Percentiles rank a stretch among this genome's conserved stretches.
Conservation (phyloP, 2,329 filamentous ascomycete genomes). For the Exophiala oligosperma region DNA sequence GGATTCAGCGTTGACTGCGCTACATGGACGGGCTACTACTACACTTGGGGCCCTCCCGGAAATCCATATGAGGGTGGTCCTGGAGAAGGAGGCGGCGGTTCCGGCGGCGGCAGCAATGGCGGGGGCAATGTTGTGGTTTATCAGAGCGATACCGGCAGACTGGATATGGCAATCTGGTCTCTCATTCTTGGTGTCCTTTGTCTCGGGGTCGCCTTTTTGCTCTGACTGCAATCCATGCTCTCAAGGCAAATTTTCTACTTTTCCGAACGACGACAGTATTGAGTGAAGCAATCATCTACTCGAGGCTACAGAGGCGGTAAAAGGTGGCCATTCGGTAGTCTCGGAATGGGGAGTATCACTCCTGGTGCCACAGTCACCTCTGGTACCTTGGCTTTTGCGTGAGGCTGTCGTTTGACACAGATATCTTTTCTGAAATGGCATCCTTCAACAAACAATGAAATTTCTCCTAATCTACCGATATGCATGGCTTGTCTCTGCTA, state of each 20-base stretch:
- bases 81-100: slow-evolving; percentile 17
- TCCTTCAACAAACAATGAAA: too few species aligned
- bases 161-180: slow-evolving; percentile 12
- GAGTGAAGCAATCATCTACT: too few species aligned
- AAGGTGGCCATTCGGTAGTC: too few species aligned
- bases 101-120: slow-evolving; percentile 12
- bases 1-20: slow-evolving; percentile 31
- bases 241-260: background rate
- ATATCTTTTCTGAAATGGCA: too few species aligned
- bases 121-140: slow-evolving; percentile 20
- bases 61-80: slow-evolving; percentile 27
- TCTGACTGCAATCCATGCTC: background rate
- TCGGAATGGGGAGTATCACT: too few species aligned
- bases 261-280: too few species aligned
- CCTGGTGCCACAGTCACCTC: too few species aligned
- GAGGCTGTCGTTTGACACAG: too few species aligned
- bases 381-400: too few species aligned
- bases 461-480: too few species aligned
- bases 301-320: too few species aligned
- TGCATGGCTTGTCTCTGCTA: too few species aligned
- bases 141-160: slow-evolving; percentile 5
- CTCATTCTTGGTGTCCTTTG: slow-evolving; percentile 11
- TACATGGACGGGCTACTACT: slow-evolving; percentile 32
- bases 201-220: slow-evolving; percentile 16
- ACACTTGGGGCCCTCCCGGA: slow-evolving; percentile 30